Percentiles rank a stretch among this genome's conserved stretches.
phyloP scores from a whole-genome alignment of 2,329 filamentous ascomycete genomes.

The Arthrobotrys sinensis region DNA sequence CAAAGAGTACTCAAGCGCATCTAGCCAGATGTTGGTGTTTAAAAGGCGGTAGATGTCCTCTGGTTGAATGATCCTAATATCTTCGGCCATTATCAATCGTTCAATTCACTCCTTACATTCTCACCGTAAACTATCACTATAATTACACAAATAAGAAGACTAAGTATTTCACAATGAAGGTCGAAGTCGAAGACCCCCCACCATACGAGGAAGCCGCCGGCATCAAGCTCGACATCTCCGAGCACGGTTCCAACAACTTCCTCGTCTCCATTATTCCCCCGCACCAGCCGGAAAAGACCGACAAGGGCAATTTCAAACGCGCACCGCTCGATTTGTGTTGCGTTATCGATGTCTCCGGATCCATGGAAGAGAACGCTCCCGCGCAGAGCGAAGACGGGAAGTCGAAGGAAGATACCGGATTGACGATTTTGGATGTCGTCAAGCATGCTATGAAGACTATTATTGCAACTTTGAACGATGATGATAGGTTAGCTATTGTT shows the following conservation, averaged over 20 bases:
- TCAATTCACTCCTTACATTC: background rate
- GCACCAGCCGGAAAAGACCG: conserved; percentile 38
- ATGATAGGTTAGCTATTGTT: conserved; percentile 74
- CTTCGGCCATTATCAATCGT: background rate
- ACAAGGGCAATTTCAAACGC: conserved; percentile 48
- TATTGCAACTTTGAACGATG: conserved; percentile 72
- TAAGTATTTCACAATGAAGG: conserved; percentile 35
- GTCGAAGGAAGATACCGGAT: conserved; percentile 69
- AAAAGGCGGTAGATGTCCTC: conserved; percentile 18
- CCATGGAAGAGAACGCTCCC: conserved; percentile 72
- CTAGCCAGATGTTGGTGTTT: conserved; percentile 1
- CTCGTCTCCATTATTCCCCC: conserved; percentile 52
- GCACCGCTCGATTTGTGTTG: conserved; percentile 72
- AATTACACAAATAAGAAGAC: background rate
- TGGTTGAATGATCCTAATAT: background rate
- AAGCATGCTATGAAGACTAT: conserved; percentile 76
- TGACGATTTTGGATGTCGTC: conserved; percentile 74
- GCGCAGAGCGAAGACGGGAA: conserved; percentile 67
- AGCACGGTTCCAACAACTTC: conserved; percentile 51
- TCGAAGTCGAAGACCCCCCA: conserved; percentile 55
- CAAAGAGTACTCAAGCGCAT: conserved; percentile 10
- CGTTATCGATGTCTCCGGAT: conserved; percentile 75
- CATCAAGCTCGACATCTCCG: conserved; percentile 49
- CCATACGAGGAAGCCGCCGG: conserved; percentile 54
- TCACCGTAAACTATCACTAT: background rate